These are phyloP conservation scores for Fusarium sp. DNA, from an alignment of 2,329 filamentous ascomycete species.

Conservation along the genomic window DNA sequence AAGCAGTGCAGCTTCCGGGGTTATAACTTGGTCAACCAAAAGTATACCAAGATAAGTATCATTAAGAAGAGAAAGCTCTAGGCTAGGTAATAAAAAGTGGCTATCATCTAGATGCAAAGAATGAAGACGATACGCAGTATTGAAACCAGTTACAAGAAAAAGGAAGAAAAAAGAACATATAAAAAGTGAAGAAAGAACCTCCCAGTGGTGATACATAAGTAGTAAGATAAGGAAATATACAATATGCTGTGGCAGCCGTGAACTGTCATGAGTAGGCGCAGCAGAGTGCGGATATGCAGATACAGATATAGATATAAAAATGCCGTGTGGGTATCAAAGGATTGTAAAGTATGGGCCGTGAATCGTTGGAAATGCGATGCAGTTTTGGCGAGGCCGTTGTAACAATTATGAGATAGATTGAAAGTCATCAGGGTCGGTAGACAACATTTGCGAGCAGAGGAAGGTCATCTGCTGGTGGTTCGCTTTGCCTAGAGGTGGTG, in stretches of 20 bases:
- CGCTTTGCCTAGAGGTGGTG: constrained; percentile 38
- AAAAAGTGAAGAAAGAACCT: constrained; percentile 18
- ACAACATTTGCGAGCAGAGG: constrained; percentile 64
- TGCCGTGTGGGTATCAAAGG: constrained; percentile 45
- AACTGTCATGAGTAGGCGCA: constrained; percentile 30
- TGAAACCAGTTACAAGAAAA: constrained; percentile 1
- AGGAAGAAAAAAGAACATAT: background rate
- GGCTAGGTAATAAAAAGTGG: constrained; percentile 17
- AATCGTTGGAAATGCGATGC: constrained; percentile 40
- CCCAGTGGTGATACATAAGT: constrained; percentile 28
- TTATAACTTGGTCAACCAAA: constrained; percentile 4
- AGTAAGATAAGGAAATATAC: constrained; percentile 28
- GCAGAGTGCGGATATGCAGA: constrained; percentile 16
- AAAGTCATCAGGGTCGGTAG: constrained; percentile 56
- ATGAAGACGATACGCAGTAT: constrained; percentile 6
- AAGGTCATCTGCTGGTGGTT: constrained; percentile 44
- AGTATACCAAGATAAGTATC: constrained; percentile 6
- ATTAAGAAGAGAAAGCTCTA: constrained; percentile 18
- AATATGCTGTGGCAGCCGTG: constrained; percentile 41
- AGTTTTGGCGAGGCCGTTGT: constrained; percentile 16
- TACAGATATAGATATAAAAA: constrained; percentile 11
- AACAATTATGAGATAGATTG: constrained; percentile 11
- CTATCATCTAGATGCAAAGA: constrained; percentile 14
- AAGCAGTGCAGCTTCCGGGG: background rate
- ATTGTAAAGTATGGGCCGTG: constrained; percentile 45